Percentiles rank a stretch among this genome's conserved stretches.
Conservation (phyloP, 371 early-diverging fungal species). For the Mycotypha africana region DNA sequence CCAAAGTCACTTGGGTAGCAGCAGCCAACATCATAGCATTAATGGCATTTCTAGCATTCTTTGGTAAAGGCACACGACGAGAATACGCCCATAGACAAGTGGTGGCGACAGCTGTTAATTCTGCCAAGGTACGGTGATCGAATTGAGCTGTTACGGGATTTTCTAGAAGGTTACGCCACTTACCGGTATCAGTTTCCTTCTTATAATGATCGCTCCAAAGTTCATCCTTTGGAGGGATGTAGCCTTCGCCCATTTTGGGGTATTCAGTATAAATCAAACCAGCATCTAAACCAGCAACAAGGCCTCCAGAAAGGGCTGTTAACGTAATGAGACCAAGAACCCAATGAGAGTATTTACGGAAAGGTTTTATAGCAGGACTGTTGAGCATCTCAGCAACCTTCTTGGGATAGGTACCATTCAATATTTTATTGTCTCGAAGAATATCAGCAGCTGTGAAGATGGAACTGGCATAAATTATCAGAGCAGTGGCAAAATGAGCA, state of each 20-base stretch:
- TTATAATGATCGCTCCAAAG: slow-evolving; percentile 59
- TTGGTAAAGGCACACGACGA: slow-evolving; percentile 67
- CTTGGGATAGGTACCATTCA: slow-evolving; percentile 43
- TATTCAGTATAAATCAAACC: slow-evolving; percentile 94
- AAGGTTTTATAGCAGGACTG: slow-evolving; percentile 49
- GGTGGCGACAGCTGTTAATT: slow-evolving; percentile 68
- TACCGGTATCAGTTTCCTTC: slow-evolving; percentile 42
- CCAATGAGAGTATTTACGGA: slow-evolving; percentile 53
- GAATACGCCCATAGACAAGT: slow-evolving; percentile 68
- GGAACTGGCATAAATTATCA: slow-evolving; percentile 75
- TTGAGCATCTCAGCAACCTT: slow-evolving; percentile 33
- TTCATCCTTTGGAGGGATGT: slow-evolving; percentile 65
- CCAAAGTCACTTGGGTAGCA: slow-evolving; percentile 76
- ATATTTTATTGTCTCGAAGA: slow-evolving; percentile 53
- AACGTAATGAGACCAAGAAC: slow-evolving; percentile 69
- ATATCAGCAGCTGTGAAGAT: slow-evolving; percentile 78
- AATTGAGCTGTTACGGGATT: slow-evolving; percentile 96
- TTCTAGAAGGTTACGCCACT: slow-evolving; percentile 84
- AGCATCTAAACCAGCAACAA: slow-evolving; percentile 96
- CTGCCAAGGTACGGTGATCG: slow-evolving; percentile 85
- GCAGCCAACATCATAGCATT: slow-evolving; percentile 71
- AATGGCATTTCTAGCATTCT: slow-evolving; percentile 56
- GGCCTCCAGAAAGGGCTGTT: slow-evolving; percentile 86
- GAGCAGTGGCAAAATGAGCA: slow-evolving; percentile 87
- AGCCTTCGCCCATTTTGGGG: slow-evolving; percentile 83